Evolutionary conservation across 371 early-diverging fungal species (phyloP).

Genomic region (Rhizopus stolonifer): DNA sequence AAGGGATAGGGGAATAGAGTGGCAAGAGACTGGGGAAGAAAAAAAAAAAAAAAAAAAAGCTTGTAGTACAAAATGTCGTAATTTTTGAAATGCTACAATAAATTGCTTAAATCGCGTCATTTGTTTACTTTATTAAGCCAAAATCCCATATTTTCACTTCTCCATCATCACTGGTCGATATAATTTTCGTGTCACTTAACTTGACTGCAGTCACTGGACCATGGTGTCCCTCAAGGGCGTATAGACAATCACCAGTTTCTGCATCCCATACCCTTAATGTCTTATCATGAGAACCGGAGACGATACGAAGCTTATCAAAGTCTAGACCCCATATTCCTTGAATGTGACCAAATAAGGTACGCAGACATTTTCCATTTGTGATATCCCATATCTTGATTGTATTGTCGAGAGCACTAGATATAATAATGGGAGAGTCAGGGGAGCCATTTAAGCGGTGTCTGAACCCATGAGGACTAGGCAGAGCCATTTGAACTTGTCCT

Average conservation of each 20-base stretch:
- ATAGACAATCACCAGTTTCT: conserved; percentile 77
- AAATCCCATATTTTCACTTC: conserved; percentile 82
- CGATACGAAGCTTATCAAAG: conserved; percentile 87
- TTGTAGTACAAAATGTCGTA: conserved; percentile 1
- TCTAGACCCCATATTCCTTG: conserved; percentile 91
- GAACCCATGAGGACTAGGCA: conserved; percentile 49
- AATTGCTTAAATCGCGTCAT: not conserved
- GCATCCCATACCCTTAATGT: conserved; percentile 95
- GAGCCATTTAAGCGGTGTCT: conserved; percentile 30
- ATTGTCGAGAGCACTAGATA: conserved; percentile 88
- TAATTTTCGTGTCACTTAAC: conserved; percentile 84
- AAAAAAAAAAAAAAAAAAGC: not conserved
- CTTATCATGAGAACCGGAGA: conserved; percentile 89
- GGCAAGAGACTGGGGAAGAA: not conserved
- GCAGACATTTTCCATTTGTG: conserved; percentile 72
- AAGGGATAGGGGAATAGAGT: not conserved
- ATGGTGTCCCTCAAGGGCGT: conserved; percentile 67
- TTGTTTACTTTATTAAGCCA: conserved; percentile 18
- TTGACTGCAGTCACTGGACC: conserved; percentile 77
- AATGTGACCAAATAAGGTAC: conserved; percentile 87
- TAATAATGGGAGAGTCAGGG: conserved; percentile 59
- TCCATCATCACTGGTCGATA: conserved; percentile 85
- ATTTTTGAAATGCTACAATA: conserved; percentile 1
- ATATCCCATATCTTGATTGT: conserved; percentile 89
- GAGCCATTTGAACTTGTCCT: conserved; percentile 73